These are phyloP conservation scores for Rhizodiscina lignyota DNA, from an alignment of 495 filamentous ascomycete species.

Conservation along the genomic window DNA sequence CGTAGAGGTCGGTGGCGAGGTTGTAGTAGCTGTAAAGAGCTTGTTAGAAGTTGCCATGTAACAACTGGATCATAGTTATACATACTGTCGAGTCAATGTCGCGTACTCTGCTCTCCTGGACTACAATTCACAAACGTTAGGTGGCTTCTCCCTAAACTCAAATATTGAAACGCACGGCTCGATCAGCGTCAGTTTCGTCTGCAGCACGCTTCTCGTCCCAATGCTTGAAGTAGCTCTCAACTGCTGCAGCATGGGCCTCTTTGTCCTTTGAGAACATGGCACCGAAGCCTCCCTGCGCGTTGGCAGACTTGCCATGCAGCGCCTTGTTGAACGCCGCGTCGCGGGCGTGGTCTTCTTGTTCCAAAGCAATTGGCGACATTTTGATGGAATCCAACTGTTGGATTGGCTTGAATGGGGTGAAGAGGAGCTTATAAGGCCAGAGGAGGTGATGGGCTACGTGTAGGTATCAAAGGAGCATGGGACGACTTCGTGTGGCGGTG, in stretches of 20 bases:
- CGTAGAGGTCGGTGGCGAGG: constrained; percentile 91
- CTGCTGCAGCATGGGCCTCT: constrained; percentile 67
- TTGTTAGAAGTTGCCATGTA: constrained; percentile 5
- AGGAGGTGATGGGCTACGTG: no score
- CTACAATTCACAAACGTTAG: constrained; percentile 21
- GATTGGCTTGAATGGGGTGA: constrained; percentile 1
- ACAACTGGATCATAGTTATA: constrained; percentile 9
- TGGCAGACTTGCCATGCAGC: constrained; percentile 73
- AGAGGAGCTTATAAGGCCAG: constrained; percentile 2
- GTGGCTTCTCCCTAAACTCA: no score
- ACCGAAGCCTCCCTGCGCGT: constrained; percentile 52
- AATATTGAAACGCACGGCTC: constrained; percentile 43
- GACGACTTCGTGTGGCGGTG: no score
- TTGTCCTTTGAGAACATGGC: constrained; percentile 78
- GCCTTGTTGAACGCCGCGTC: constrained; percentile 90
- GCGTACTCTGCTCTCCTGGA: constrained; percentile 82
- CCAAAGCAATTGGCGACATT: constrained; percentile 61
- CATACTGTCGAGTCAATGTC: constrained; percentile 83
- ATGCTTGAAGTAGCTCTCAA: constrained; percentile 99
- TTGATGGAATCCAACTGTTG: no score
- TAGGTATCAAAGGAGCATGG: no score
- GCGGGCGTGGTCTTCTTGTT: constrained; percentile 70
- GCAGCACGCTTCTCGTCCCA: constrained; percentile 87
- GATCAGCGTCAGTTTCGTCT: constrained; percentile 63
- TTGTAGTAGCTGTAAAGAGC: constrained; percentile 69